Conservation (phyloP, 495 filamentous ascomycete species). For the Gamarada debralockiae region DNA sequence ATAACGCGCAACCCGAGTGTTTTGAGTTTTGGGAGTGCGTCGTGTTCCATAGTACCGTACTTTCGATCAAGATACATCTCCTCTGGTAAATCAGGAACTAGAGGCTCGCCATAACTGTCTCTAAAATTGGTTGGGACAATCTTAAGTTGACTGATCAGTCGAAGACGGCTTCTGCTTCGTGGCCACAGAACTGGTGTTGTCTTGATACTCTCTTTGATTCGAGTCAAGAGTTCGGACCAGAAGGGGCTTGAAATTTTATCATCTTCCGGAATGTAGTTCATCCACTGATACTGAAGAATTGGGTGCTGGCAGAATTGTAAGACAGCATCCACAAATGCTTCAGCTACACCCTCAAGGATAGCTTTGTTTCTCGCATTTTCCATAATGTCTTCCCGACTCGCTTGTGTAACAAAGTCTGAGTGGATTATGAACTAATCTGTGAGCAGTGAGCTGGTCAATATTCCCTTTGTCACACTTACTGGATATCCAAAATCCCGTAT, state of each 20-base stretch:
- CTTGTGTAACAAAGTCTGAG: constrained; percentile 12
- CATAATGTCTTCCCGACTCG: constrained; percentile 6
- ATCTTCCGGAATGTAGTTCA: not conserved
- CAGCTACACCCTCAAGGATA: constrained; percentile 2
- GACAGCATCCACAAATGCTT: constrained; percentile 6
- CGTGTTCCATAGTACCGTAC: not conserved
- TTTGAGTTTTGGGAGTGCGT: not conserved
- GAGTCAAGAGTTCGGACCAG: not conserved
- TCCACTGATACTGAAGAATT: constrained; percentile 13
- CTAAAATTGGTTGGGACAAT: constrained; percentile 5
- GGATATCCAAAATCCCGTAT: not conserved
- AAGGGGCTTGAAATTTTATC: not conserved
- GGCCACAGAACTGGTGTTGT: constrained; percentile 1
- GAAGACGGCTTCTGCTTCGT: not conserved
- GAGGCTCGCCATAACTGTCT: constrained; percentile 4
- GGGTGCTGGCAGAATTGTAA: constrained; percentile 10
- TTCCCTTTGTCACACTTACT: not conserved
- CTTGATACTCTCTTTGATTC: constrained; percentile 6
- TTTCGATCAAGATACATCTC: constrained; percentile 3
- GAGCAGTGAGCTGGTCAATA: no score
- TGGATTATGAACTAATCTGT: constrained; percentile 14
- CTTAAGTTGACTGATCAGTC: constrained; percentile 6
- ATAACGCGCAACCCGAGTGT: not conserved
- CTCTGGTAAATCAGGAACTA: constrained; percentile 7
- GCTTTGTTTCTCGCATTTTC: constrained; percentile 8